Evolutionary conservation across 345 rosid genomes (phyloP).

Genomic region (Brassica napus): Da-Ae NC_063435.1:3815501-3816000

Average conservation of each 20-base stretch:
- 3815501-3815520: background rate
- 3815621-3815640: background rate
- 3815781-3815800: too few species aligned
- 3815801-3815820: too few species aligned
- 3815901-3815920: background rate
- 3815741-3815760: too few species aligned
- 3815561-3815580: background rate
- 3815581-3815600: background rate
- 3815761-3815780: too few species aligned
- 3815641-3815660: background rate
- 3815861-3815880: too few species aligned
- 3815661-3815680: background rate
- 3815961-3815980: background rate
- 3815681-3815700: background rate
- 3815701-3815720: too few species aligned
- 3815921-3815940: background rate
- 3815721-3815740: too few species aligned
- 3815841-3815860: too few species aligned
- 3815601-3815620: background rate
- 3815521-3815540: background rate
- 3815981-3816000: background rate
- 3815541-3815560: background rate
- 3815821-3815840: too few species aligned
- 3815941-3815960: background rate
- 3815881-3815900: too few species aligned